Evolutionary conservation across 2,329 filamentous ascomycete genomes (phyloP).

Genomic region (Exophiala phaeomuriformis): DNA sequence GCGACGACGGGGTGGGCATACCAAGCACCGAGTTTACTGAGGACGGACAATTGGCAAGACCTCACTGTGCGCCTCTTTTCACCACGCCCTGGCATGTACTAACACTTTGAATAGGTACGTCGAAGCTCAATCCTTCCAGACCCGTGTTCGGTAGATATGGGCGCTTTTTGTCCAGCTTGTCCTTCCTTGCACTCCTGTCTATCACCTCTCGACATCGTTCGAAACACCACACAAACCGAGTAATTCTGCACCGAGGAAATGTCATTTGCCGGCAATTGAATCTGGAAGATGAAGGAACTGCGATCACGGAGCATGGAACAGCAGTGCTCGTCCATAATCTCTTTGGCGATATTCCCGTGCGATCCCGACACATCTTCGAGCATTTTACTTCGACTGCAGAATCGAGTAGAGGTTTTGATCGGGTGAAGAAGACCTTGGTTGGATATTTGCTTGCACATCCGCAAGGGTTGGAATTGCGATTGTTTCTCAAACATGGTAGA

Average conservation of each 20-base stretch:
- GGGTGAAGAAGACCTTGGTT: constrained; percentile 52
- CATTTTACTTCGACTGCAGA: constrained; percentile 46
- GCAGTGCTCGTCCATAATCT: constrained; percentile 68
- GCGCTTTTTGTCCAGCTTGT: constrained; percentile 68
- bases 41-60: constrained; percentile 32
- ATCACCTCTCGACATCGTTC: constrained; percentile 61
- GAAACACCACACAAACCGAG: constrained; percentile 21
- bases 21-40: constrained; percentile 58
- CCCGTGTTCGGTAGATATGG: constrained; percentile 61
- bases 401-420: constrained; percentile 58
- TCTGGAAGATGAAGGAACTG: constrained; percentile 47
- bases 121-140: constrained; percentile 52
- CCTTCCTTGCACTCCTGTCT: constrained; percentile 66
- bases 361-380: constrained; percentile 68
- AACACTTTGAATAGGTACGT: constrained; percentile 57
- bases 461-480: constrained; percentile 12
- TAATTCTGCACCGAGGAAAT: constrained; percentile 43
- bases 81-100: constrained; percentile 11
- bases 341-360: constrained; percentile 85
- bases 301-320: constrained; percentile 60
- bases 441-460: constrained; percentile 66
- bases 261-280: constrained; percentile 59
- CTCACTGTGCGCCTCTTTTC: constrained; percentile 57
- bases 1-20: constrained; percentile 82
- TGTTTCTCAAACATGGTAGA: constrained; percentile 2